A percentile compares a stretch with the other conserved stretches of the same genome.
phyloP scores from a whole-genome alignment of 2,329 filamentous ascomycete species.

The Diaporthe ilicicola region DNA sequence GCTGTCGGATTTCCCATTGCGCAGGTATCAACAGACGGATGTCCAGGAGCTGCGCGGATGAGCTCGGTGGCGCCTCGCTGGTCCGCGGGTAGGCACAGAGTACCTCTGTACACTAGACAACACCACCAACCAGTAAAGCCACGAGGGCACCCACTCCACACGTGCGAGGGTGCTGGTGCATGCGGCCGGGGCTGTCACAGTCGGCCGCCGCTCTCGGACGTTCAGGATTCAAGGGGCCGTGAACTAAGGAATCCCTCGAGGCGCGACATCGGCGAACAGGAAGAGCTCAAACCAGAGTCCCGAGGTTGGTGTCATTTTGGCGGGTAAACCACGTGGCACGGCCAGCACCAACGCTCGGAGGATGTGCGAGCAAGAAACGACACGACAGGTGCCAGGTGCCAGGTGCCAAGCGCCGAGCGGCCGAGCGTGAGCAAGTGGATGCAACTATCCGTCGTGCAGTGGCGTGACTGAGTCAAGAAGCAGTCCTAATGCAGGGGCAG shows the following conservation, averaged over 20 bases:
- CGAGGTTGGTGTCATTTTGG: constrained; percentile 9
- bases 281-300: background rate
- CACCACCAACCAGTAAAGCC: background rate
- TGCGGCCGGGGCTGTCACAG: background rate
- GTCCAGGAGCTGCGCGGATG: too few relatives aligned
- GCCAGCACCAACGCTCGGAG: constrained; percentile 3
- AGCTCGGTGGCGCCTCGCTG: background rate
- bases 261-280: constrained; percentile 3
- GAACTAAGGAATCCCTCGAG: background rate
- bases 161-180: constrained; percentile 13
- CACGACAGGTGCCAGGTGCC: background rate
- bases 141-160: background rate
- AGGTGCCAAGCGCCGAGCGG: background rate
- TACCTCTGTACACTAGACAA: too few relatives aligned
- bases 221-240: background rate
- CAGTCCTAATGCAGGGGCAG: constrained; percentile 24
- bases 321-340: constrained; percentile 20
- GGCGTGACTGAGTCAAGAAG: background rate
- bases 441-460: background rate
- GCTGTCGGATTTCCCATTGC: background rate
- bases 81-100: background rate
- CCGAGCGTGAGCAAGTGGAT: background rate
- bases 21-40: background rate
- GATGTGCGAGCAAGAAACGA: background rate
- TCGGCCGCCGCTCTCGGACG: background rate